Evolutionary conservation across 148 eudicot genomes (phyloP).

Genomic region (Dysphania ambrosioides): DNA sequence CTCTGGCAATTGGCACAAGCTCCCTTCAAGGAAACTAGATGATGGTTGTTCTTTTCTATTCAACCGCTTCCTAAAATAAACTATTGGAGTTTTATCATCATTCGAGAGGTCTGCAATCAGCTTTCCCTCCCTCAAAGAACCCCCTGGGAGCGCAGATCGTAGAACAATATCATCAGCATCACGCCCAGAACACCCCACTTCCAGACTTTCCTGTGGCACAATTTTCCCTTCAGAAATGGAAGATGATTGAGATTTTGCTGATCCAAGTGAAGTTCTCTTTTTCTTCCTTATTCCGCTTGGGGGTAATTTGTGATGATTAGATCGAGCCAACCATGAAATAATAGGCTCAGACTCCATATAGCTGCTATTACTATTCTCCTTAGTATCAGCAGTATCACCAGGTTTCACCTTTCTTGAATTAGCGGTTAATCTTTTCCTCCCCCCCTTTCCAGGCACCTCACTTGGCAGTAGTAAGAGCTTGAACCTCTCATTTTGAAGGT

Average conservation of each 20-base stretch:
- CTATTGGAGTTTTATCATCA: conserved; percentile 38
- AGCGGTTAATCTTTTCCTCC: conserved; percentile 25
- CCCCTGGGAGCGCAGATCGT: conserved; percentile 29
- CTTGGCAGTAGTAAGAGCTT: conserved; percentile 77
- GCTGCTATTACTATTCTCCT: conserved; percentile 34
- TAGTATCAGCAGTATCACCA: conserved; percentile 28
- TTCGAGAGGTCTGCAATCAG: conserved; percentile 27
- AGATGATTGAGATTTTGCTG: conserved; percentile 29
- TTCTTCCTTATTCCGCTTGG: conserved; percentile 42
- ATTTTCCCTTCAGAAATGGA: conserved; percentile 33
- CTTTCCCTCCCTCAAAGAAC: conserved; percentile 16
- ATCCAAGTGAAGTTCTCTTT: conserved; percentile 32
- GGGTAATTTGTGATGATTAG: conserved; percentile 53
- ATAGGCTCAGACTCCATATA: conserved; percentile 78
- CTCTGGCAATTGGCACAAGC: conserved; percentile 16
- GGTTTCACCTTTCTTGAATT: conserved; percentile 23
- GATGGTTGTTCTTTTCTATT: conserved; percentile 38
- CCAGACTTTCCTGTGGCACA: conserved; percentile 26
- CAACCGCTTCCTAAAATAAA: conserved; percentile 71
- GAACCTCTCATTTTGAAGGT: conserved; percentile 73
- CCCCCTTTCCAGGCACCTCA: conserved; percentile 60
- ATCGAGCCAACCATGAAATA: conserved; percentile 75
- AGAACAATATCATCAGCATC: conserved; percentile 26
- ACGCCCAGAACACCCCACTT: conserved; percentile 31
- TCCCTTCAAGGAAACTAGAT: conserved; percentile 10